A percentile compares a stretch with the other conserved stretches of the same genome.
Conservation (phyloP, 768 basidiomycete species). For the Suillus discolor region DNA sequence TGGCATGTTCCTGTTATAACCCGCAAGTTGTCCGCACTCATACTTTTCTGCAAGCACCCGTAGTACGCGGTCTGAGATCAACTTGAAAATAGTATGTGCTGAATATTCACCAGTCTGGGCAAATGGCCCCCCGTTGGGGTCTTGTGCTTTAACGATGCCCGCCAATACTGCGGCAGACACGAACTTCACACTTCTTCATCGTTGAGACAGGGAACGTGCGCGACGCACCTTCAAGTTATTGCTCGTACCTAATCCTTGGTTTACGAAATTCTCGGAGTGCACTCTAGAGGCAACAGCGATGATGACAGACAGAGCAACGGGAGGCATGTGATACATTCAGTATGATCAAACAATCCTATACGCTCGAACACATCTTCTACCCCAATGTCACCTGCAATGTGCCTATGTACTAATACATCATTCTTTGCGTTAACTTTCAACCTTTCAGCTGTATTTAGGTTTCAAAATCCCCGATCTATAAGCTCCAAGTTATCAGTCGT, state of each 20-base stretch:
- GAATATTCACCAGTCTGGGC: no score
- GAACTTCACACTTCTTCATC: slow-evolving; percentile 25
- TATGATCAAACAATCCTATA: background rate
- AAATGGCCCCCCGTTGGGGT: no score
- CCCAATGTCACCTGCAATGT: background rate
- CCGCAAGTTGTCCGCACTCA: no score
- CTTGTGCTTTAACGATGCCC: no score
- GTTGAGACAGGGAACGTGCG: slow-evolving; percentile 41
- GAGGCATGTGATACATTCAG: background rate
- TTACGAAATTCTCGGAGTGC: slow-evolving; percentile 3
- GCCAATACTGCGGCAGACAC: no score
- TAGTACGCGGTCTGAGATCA: no score
- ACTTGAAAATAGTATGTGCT: no score
- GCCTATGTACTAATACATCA: background rate
- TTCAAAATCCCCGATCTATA: background rate
- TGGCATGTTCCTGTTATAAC: no score
- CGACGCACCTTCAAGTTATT: background rate
- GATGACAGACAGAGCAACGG: background rate
- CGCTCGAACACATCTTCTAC: background rate
- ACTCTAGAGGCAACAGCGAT: background rate
- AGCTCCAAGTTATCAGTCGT: background rate
- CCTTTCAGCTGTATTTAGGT: background rate
- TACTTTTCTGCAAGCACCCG: no score
- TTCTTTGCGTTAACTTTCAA: background rate
- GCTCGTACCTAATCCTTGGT: background rate